phyloP scores from a whole-genome alignment of 2,329 filamentous ascomycete genomes.

The Epichloe baconii region DNA sequence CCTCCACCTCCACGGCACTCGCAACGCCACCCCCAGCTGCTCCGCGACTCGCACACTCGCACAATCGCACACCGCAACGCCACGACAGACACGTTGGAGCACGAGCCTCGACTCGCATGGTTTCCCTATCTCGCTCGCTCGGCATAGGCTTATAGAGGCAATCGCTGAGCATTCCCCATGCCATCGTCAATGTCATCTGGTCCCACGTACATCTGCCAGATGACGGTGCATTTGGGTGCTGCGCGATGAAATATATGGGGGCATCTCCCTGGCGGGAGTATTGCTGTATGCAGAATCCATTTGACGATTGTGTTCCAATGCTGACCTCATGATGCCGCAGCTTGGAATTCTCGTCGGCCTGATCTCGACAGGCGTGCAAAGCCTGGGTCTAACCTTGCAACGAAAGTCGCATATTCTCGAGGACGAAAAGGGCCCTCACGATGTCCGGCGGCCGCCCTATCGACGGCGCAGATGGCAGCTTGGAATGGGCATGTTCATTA shows the following conservation, averaged over 20 bases:
- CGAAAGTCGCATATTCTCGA: slow-evolving; percentile 97
- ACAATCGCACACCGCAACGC: slow-evolving; percentile 1
- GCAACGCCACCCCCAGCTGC: too few species aligned
- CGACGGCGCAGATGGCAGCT: slow-evolving; percentile 87
- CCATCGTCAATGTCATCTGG: background rate
- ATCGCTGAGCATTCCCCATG: slow-evolving; percentile 1
- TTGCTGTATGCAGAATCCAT: slow-evolving; percentile 44
- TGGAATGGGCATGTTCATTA: slow-evolving; percentile 93
- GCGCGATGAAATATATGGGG: slow-evolving; percentile 58
- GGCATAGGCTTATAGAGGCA: background rate
- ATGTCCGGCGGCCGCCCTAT: slow-evolving; percentile 75
- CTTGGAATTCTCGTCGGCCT: slow-evolving; percentile 89
- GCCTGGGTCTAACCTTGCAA: slow-evolving; percentile 86
- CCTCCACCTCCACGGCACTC: too few species aligned
- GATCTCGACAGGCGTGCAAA: slow-evolving; percentile 87
- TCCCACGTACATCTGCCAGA: slow-evolving; percentile 23
- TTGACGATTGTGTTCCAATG: background rate
- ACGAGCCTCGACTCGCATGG: slow-evolving; percentile 1
- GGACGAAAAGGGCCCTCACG: slow-evolving; percentile 75
- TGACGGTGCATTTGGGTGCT: slow-evolving; percentile 29
- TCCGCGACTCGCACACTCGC: background rate
- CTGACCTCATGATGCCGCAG: slow-evolving; percentile 29
- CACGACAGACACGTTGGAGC: background rate
- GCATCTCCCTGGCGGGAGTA: slow-evolving; percentile 67
- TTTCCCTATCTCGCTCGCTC: background rate